phyloP scores from a whole-genome alignment of 352 stramenopile genomes.

The Pythium folliculosum region DNA sequence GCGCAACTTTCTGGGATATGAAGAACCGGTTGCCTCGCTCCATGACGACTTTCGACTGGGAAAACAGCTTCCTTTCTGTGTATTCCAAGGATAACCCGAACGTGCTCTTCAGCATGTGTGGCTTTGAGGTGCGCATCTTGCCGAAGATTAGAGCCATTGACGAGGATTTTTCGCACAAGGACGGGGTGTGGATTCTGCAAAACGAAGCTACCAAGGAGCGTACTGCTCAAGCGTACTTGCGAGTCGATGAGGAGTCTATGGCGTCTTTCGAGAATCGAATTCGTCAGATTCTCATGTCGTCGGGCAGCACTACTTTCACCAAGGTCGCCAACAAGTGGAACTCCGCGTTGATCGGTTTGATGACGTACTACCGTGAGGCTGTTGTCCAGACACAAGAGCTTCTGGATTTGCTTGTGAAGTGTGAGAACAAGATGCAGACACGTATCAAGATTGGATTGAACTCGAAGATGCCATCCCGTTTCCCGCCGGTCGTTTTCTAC shows the following conservation, averaged over 20 bases:
- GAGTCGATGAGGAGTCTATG: constrained; percentile 95
- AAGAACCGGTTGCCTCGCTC: constrained; percentile 98
- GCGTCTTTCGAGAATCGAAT: constrained; percentile 99
- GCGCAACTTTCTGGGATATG: constrained; percentile 99
- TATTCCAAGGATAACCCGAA: constrained; percentile 99
- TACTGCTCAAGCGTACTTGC: constrained; percentile 97
- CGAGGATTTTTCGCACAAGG: constrained; percentile 95
- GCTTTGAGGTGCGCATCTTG: constrained; percentile 98
- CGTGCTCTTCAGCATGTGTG: constrained; percentile 99
- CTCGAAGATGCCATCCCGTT: constrained; percentile 99
- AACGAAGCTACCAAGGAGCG: constrained; percentile 99
- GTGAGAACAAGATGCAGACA: constrained; percentile 99
- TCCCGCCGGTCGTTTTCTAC: constrained; percentile 99
- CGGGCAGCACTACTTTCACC: constrained; percentile 99
- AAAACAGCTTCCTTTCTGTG: constrained; percentile 99
- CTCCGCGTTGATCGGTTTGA: constrained; percentile 94
- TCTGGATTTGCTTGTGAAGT: constrained; percentile 99
- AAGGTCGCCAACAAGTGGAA: constrained; percentile 99
- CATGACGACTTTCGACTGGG: constrained; percentile 99
- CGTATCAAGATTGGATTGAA: constrained; percentile 99
- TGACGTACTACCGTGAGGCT: constrained; percentile 99
- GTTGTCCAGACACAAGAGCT: constrained; percentile 99
- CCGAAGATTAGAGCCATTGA: constrained; percentile 91
- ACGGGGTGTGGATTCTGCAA: constrained; percentile 99
- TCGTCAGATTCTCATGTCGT: constrained; percentile 99